Conservation (phyloP, 108 stramenopile genomes). For the Fistulifera pelliculosa region DNA sequence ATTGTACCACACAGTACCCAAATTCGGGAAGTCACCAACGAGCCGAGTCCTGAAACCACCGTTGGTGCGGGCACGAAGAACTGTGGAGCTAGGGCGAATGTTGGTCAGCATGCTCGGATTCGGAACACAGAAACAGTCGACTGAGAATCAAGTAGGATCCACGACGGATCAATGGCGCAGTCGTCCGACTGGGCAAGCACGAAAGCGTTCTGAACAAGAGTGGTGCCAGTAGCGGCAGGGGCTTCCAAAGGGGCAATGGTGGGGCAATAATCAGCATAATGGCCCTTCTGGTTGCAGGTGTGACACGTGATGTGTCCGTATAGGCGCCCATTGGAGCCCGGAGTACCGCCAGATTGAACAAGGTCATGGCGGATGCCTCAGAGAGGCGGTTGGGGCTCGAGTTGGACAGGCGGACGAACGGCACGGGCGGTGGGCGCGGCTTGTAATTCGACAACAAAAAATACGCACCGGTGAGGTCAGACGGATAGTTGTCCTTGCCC, state of each 20-base stretch:
- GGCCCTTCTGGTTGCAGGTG: background rate
- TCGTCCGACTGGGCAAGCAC: background rate
- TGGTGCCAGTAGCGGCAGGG: background rate
- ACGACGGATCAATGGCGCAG: background rate
- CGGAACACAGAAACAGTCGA: constrained; percentile 21
- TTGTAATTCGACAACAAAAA: background rate
- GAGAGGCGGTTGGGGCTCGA: too few species aligned
- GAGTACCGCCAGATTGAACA: too few species aligned
- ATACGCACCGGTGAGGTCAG: background rate
- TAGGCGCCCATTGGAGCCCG: background rate
- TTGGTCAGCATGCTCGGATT: constrained; percentile 13
- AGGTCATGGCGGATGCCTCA: too few species aligned
- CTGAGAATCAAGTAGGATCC: constrained; percentile 28
- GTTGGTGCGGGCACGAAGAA: constrained; percentile 8
- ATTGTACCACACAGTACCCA: constrained; percentile 23
- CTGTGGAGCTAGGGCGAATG: background rate
- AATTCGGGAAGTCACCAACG: constrained; percentile 10
- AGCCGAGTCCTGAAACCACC: constrained; percentile 6
- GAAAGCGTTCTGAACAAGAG: background rate
- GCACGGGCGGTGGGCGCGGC: too few species aligned
- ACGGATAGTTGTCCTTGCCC: background rate
- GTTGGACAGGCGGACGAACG: too few species aligned
- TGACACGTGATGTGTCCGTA: background rate
- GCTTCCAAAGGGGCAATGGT: background rate
- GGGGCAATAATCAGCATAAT: background rate